Conservation (phyloP, 176 grass and related monocot species). For the Aegilops speltoides region DNA sequence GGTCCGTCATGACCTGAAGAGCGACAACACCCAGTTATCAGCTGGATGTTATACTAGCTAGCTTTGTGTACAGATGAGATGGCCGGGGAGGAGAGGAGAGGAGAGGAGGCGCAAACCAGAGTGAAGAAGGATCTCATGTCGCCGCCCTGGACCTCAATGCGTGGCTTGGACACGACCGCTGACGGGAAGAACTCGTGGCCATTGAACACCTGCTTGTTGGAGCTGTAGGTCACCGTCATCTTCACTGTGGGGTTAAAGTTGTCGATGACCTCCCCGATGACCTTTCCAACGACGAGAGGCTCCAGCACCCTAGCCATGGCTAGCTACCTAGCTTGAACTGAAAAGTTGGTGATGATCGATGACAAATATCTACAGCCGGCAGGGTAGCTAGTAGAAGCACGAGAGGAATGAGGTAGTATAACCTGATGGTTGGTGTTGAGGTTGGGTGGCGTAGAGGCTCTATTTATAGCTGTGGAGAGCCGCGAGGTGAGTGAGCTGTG, state of each 20-base stretch:
- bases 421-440: slow-evolving; percentile 8
- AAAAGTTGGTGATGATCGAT: neutral
- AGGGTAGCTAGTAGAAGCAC: neutral
- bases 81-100: neutral
- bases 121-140: slow-evolving; percentile 94
- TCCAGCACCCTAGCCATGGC: slow-evolving; percentile 76
- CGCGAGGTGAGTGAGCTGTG: neutral
- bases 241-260: slow-evolving; percentile 74
- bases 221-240: slow-evolving; percentile 75
- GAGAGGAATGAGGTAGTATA: slow-evolving; percentile 2
- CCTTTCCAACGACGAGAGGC: slow-evolving; percentile 76
- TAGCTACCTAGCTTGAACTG: slow-evolving; percentile 20
- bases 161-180: slow-evolving; percentile 56
- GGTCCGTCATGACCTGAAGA: slow-evolving; percentile 90
- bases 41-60: neutral
- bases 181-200: slow-evolving; percentile 94
- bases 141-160: slow-evolving; percentile 76
- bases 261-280: slow-evolving; percentile 96
- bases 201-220: slow-evolving; percentile 86
- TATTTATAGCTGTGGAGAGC: slow-evolving; percentile 61
- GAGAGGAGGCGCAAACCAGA: slow-evolving; percentile 49
- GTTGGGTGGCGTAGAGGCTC: slow-evolving; percentile 16
- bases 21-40: neutral
- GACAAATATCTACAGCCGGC: neutral
- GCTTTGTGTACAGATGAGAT: neutral